A percentile compares a stretch with the other conserved stretches of the same genome.
These are phyloP conservation scores for Choiromyces venosus DNA, from an alignment of 495 filamentous ascomycete genomes.

Conservation along the genomic window DNA sequence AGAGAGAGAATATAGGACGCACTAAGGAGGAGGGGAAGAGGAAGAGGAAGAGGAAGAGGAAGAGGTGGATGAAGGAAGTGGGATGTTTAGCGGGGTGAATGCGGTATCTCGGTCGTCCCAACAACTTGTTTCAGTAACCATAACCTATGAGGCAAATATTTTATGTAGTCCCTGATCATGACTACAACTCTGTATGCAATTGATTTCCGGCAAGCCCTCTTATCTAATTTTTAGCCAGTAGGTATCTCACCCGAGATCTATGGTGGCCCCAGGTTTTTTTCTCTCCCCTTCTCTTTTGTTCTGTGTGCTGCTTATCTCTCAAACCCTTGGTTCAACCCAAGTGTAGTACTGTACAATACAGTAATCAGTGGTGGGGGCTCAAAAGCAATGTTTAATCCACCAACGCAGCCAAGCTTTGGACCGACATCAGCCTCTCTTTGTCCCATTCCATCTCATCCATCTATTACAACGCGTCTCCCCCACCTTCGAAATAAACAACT, in stretches of 20 bases:
- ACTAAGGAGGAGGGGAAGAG: slow-evolving; percentile 23
- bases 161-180: slow-evolving; percentile 26
- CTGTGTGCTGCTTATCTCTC: neutral
- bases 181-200: neutral
- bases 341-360: neutral
- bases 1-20: slow-evolving; percentile 18
- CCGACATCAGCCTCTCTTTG: neutral
- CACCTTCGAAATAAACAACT: slow-evolving; percentile 8
- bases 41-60: slow-evolving; percentile 32
- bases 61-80: slow-evolving; percentile 26
- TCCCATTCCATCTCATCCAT: neutral
- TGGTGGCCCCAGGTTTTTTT: neutral
- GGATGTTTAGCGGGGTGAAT: neutral
- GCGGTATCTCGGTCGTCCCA: neutral
- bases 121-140: slow-evolving; percentile 5
- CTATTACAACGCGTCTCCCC: neutral
- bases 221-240: neutral
- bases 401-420: neutral
- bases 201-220: neutral
- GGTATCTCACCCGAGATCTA: neutral
- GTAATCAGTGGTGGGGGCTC: neutral
- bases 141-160: slow-evolving; percentile 20
- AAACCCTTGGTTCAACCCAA: neutral
- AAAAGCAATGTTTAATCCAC: neutral
- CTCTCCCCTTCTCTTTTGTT: neutral